Base-by-base conservation (phyloP, 2,329 filamentous ascomycete genomes). In the Samsoniella hepiali region DNA sequence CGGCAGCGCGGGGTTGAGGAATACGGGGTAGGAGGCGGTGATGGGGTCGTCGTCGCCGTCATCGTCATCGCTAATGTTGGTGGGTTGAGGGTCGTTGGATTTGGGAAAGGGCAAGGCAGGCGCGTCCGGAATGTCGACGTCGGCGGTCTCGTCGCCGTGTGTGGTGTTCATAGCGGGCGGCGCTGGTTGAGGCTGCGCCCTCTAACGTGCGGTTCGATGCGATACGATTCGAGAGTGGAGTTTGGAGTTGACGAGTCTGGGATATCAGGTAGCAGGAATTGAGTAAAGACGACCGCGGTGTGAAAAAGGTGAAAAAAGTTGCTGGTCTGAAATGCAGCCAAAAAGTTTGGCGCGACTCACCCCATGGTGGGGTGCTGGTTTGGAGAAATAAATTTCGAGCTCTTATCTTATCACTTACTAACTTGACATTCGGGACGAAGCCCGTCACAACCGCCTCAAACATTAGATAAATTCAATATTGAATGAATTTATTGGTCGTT, bases 1-100 rank as follows among this genome's bases (percentile, higher is more conserved):
- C 5, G 87, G 82, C 53, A 90, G 84, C 27, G 83, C 79, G 29
- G 91, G 89, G 69, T 93, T 97, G 72, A 97, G 87, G 78, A 89
- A 94, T 75, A 98, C 87, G 72, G 91, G 86, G 83, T 97, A 98
- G 66, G 84, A 87, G 49, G 87, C 83, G 60, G 89, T 82, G 67
- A 93, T 82, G 61, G 90, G 90, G 71, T 93, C 90, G 27, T 83
- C 75, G 54, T 87, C 83, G 50, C 75, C 72, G 54, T 34, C 40
- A 9, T 4, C 10, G 15, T 34, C 51, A 15, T 42, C 54, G 27
- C 5, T 31, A 6, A 40, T 29, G 17, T 31, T n/a, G 13, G 45
- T 13, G 32, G 45, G 11, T 17, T 36, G 15, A 10, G 51, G 4
- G 5, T 51, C 44, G 50, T 29, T n/a, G 32, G 15, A 15, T n/a